Percentiles rank a stretch among this genome's conserved stretches.
phyloP scores from a whole-genome alignment of 2,329 filamentous ascomycete species.

The Rhynchosporium secalis region DNA sequence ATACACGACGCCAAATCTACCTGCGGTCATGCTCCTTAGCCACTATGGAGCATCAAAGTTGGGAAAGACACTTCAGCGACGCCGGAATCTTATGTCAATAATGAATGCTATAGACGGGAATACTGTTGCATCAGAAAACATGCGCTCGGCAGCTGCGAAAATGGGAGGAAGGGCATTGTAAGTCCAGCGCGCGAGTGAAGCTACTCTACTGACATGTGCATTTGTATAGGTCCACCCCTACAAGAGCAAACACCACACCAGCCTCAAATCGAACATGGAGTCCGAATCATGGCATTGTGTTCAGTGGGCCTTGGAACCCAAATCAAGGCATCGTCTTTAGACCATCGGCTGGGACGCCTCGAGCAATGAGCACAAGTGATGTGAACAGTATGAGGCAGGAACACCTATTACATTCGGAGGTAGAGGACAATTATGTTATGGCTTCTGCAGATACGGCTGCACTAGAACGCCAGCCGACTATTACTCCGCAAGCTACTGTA shows the following conservation, averaged over 20 bases:
- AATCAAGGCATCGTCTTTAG: conserved; percentile 45
- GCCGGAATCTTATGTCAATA: conserved; percentile 23
- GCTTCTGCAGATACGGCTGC: conserved; percentile 17
- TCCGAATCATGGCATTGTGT: conserved; percentile 38
- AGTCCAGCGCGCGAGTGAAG: conserved; percentile 15
- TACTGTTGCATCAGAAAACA: conserved; percentile 24
- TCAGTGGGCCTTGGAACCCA: conserved; percentile 43
- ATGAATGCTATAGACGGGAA: conserved; percentile 27
- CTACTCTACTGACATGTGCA: not conserved
- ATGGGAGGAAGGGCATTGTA: conserved; percentile 29
- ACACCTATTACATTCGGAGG: conserved; percentile 25
- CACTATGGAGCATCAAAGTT: conserved; percentile 41
- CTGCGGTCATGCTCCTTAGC: conserved; percentile 39
- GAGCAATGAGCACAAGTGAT: conserved; percentile 29
- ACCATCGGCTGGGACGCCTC: conserved; percentile 20
- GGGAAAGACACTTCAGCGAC: conserved; percentile 33
- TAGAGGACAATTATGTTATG: conserved; percentile 31
- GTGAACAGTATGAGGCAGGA: conserved; percentile 24
- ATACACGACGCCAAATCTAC: conserved; percentile 18
- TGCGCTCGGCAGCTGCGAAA: conserved; percentile 27
- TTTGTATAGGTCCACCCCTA: not conserved
- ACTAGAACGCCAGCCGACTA: conserved; percentile 3
- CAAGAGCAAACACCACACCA: conserved; percentile 5
- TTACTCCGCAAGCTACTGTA: not conserved
- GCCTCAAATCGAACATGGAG: conserved; percentile 7